phyloP scores from a whole-genome alignment of 164 flowering plant genomes.

The Tetrastigma voinierianum region DNA sequence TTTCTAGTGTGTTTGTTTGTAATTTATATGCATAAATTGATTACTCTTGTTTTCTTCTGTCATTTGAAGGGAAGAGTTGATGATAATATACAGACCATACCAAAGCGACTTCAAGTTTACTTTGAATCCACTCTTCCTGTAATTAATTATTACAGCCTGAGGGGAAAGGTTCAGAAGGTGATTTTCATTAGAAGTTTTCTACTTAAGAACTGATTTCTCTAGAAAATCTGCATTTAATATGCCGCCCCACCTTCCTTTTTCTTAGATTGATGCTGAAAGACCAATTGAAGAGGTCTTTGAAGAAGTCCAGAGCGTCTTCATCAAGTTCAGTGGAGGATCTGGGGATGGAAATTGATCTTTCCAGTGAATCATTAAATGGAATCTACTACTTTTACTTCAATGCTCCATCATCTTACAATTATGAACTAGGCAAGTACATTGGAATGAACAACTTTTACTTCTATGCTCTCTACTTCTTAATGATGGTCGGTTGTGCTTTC shows the following conservation, averaged over 20 bases:
- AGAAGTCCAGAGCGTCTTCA: conserved; percentile 2
- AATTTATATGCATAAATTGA: too few relatives aligned
- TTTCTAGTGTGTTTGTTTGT: too few relatives aligned
- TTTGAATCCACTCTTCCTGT: conserved; percentile 31
- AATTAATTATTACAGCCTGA: conserved; percentile 22
- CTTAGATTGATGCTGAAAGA: conserved; percentile 15
- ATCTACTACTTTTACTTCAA: not conserved
- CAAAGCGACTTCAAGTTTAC: conserved; percentile 29
- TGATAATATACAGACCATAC: conserved; percentile 35
- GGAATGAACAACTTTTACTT: too few relatives aligned
- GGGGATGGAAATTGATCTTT: not conserved
- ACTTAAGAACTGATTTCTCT: not conserved
- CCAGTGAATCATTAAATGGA: not conserved
- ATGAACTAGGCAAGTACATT: too few relatives aligned
- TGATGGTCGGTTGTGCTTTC: too few relatives aligned
- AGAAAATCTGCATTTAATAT: not conserved
- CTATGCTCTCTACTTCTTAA: too few relatives aligned
- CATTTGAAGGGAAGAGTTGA: conserved; percentile 30
- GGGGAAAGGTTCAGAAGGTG: conserved; percentile 28
- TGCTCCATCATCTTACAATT: too few relatives aligned
- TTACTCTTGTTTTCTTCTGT: not conserved
- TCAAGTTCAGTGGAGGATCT: not conserved
- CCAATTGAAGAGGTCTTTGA: conserved; percentile 21
- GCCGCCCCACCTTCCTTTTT: not conserved
- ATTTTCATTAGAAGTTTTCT: not conserved